Evolutionary conservation across 2,329 filamentous ascomycete genomes (phyloP), one percentile per base, ranked within the genome.

Genomic region (Lecanosticta acicola): DNA sequence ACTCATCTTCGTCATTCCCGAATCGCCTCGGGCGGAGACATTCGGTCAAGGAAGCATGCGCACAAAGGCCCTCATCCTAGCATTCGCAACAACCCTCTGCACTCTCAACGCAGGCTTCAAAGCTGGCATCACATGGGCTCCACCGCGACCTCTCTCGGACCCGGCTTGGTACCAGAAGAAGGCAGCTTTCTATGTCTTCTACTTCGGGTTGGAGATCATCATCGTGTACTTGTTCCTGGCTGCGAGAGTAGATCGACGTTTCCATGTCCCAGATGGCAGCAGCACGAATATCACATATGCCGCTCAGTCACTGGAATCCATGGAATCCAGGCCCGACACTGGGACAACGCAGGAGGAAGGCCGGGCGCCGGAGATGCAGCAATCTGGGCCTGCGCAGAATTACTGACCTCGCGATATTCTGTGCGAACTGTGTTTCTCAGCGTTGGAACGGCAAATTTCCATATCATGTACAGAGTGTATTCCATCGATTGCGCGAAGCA

Each of bases 121-220:
- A 16, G 41, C 49, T 10, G 63, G 57, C 2, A 56, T 54, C 2
- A 55, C 51, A 3, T 65, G 59, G 58, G 46, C 49, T 21, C 4
- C 51, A 8, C 48, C 57, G 3, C 39, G 57, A n/a, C 55, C 61
- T 2, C 38, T 40, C 1, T 46, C 39, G 2, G 32, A 63, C 14
- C 58, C 62, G 13, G 58, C 57, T 3, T 66, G 60, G 62, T 66
- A 59, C 19, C 43, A 63, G 29, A 51, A 52, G 7, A 61, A 57
- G 20, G 52, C 58, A 2, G 49, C 51, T 2, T 63, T 63, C 41
- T 66, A 65, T 39, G 40, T 54, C 40, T 55, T 65, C 37, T 48
- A 49, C 5, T 62, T 63, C 42, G 47, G 53, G 17, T 24, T 60
- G 19, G 63, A 66, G 46, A 54, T 64, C 37, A 13, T 62, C n/a